Percentiles rank a stretch among this genome's conserved stretches.
These are phyloP conservation scores for Melocanna baccifera DNA, from an alignment of 176 grass and related monocot genomes.

Conservation along the genomic window DNA sequence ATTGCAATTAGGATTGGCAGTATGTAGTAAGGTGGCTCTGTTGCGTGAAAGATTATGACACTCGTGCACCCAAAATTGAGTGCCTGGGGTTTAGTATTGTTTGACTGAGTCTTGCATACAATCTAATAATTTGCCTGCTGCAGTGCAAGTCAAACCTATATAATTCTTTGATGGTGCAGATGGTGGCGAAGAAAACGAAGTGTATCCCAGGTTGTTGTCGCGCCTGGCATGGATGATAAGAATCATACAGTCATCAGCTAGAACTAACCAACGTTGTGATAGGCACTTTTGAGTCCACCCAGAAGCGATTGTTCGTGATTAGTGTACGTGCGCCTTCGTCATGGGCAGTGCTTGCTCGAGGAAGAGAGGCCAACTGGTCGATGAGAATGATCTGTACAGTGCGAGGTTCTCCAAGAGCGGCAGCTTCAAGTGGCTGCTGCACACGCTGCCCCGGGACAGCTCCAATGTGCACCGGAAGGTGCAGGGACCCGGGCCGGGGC, in stretches of 20 bases:
- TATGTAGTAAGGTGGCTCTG: background rate
- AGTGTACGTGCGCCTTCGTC: background rate
- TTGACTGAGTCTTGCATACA: background rate
- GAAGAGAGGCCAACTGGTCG: slow-evolving; percentile 58
- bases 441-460: slow-evolving; percentile 56
- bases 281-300: background rate
- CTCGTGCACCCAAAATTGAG: background rate
- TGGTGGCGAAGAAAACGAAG: slow-evolving; percentile 9
- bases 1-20: slow-evolving; percentile 22
- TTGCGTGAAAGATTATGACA: slow-evolving; percentile 9
- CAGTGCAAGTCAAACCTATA: background rate
- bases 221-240: slow-evolving; percentile 5
- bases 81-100: background rate
- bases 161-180: slow-evolving; percentile 31
- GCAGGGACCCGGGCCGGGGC: slow-evolving; percentile 32
- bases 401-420: slow-evolving; percentile 83
- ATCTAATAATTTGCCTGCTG: background rate
- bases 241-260: background rate
- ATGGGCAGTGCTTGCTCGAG: slow-evolving; percentile 96
- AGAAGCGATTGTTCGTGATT: slow-evolving; percentile 9
- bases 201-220: background rate
- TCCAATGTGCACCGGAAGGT: slow-evolving; percentile 29
- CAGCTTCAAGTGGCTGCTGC: slow-evolving; percentile 82
- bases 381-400: slow-evolving; percentile 51
- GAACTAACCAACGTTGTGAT: background rate